Conservation (phyloP, 345 rosid genomes). For the rapeseed (Brassica napus) region Da-Ae NC_063445.1:23448501-23449000, state of each 20-base stretch:
- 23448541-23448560: too few species aligned
- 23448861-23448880: conserved; percentile 40
- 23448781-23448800: conserved; percentile 69
- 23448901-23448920: conserved; percentile 41
- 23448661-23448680: not conserved
- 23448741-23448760: conserved; percentile 60
- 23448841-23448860: conserved; percentile 2
- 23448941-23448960: conserved; percentile 33
- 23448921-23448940: conserved; percentile 29
- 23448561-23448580: conserved; percentile 19
- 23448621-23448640: conserved; percentile 46
- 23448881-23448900: conserved; percentile 46
- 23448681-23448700: not conserved
- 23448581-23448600: conserved; percentile 36
- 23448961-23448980: too few species aligned
- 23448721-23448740: conserved; percentile 43
- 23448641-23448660: conserved; percentile 1
- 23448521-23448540: too few species aligned
- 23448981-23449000: too few species aligned
- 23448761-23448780: conserved; percentile 28
- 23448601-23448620: conserved; percentile 46
- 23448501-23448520: too few species aligned
- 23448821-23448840: not conserved
- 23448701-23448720: conserved; percentile 42
- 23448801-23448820: conserved; percentile 47